Evolutionary conservation across 345 rosid genomes (phyloP).

Genomic region (Gossypium sturtianum): DNA sequence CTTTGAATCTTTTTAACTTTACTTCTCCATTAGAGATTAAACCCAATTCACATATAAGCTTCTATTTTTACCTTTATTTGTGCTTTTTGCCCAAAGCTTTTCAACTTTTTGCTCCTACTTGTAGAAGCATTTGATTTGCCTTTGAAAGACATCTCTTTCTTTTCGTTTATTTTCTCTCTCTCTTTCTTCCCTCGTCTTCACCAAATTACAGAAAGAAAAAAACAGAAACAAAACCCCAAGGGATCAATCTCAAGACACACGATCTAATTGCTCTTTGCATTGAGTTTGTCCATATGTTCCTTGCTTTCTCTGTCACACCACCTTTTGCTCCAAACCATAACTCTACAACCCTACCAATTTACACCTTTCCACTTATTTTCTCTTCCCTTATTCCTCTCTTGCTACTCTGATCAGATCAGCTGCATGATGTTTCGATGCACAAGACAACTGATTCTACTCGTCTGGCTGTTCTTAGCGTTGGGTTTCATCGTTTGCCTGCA

Average conservation of each 20-base stretch:
- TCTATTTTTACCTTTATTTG: not conserved
- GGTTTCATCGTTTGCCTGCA: slow-evolving; percentile 23
- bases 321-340: slow-evolving; percentile 10
- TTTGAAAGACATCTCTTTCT: slow-evolving; percentile 20
- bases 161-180: not conserved
- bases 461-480: slow-evolving; percentile 16
- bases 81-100: slow-evolving; percentile 10
- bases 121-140: slow-evolving; percentile 27
- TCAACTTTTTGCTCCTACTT: slow-evolving; percentile 26
- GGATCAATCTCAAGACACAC: slow-evolving; percentile 9
- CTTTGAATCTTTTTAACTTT: not conserved
- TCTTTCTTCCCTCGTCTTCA: slow-evolving; percentile 5
- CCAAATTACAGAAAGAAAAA: not conserved
- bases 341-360: not conserved
- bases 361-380: not conserved
- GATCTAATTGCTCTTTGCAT: slow-evolving; percentile 4
- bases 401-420: not conserved
- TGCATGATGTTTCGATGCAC: slow-evolving; percentile 35
- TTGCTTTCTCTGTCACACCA: slow-evolving; percentile 18
- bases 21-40: too few relatives aligned
- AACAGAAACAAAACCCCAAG: slow-evolving; percentile 4
- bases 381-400: not conserved
- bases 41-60: not conserved
- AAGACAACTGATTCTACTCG: slow-evolving; percentile 22
- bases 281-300: slow-evolving; percentile 18